phyloP scores from a whole-genome alignment of 2,329 filamentous ascomycete species.

The Pestalotiopsis sp. region DNA sequence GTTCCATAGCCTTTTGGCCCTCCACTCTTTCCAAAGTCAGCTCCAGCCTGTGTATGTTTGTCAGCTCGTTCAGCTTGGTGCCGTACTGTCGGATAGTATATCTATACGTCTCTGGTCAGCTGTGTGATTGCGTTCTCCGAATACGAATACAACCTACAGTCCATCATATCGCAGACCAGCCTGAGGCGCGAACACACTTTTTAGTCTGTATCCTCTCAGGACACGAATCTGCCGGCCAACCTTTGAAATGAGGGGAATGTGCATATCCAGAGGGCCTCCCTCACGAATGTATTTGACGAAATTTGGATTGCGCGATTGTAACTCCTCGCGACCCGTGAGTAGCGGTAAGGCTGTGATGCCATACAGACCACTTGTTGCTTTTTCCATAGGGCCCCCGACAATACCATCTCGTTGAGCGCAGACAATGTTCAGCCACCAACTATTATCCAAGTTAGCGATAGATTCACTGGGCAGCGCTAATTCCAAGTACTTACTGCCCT shows the following conservation, averaged over 20 bases:
- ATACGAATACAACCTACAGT: slow-evolving; percentile 43
- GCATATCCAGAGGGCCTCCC: slow-evolving; percentile 48
- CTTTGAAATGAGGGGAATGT: slow-evolving; percentile 49
- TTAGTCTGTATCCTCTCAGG: slow-evolving; percentile 53
- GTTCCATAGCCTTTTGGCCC: slow-evolving; percentile 44
- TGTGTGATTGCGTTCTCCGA: not conserved
- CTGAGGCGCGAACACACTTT: slow-evolving; percentile 53
- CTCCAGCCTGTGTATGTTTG: slow-evolving; percentile 45
- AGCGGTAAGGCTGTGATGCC: slow-evolving; percentile 52
- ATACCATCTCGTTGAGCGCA: slow-evolving; percentile 61
- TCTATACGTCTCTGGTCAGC: slow-evolving; percentile 32
- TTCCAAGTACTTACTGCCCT: slow-evolving; percentile 46
- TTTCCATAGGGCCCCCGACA: slow-evolving; percentile 46
- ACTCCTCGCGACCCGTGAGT: slow-evolving; percentile 52
- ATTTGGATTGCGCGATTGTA: slow-evolving; percentile 29
- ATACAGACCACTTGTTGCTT: slow-evolving; percentile 48
- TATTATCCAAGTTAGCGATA: slow-evolving; percentile 31
- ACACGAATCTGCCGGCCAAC: slow-evolving; percentile 54
- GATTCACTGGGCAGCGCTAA: not conserved
- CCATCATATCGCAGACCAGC: slow-evolving; percentile 62
- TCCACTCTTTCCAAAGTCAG: slow-evolving; percentile 49
- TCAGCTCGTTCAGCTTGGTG: slow-evolving; percentile 41
- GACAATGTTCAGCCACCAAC: slow-evolving; percentile 62
- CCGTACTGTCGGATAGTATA: slow-evolving; percentile 54
- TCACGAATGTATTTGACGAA: slow-evolving; percentile 47